These are phyloP conservation scores for Camellia japonica DNA, from an alignment of 148 eudicot genomes.

Conservation along the genomic window DNA sequence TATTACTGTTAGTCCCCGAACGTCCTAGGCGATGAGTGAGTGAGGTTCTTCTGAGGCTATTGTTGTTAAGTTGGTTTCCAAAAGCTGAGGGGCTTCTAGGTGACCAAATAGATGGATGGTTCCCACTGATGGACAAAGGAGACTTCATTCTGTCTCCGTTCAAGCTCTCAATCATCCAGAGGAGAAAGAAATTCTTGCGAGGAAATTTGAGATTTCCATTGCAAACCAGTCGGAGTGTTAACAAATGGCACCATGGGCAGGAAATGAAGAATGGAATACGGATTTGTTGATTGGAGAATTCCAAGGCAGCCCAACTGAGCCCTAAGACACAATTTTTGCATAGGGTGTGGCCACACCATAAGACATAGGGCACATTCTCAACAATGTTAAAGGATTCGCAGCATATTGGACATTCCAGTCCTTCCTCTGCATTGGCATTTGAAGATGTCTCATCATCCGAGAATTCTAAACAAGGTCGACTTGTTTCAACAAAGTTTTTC, in stretches of 20 bases:
- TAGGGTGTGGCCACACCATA: slow-evolving; percentile 83
- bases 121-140: slow-evolving; percentile 31
- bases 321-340: slow-evolving; percentile 74
- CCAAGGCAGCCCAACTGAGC: slow-evolving; percentile 50
- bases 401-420: slow-evolving; percentile 79
- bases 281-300: slow-evolving; percentile 51
- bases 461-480: slow-evolving; percentile 34
- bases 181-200: slow-evolving; percentile 70
- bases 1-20: slow-evolving; percentile 11
- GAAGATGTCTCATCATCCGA: slow-evolving; percentile 71
- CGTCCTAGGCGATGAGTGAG: slow-evolving; percentile 22
- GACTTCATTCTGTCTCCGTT: slow-evolving; percentile 62
- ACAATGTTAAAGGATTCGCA: slow-evolving; percentile 59
- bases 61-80: slow-evolving; percentile 23
- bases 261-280: slow-evolving; percentile 61
- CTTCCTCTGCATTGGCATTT: slow-evolving; percentile 56
- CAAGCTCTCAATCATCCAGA: slow-evolving; percentile 82
- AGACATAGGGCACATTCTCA: slow-evolving; percentile 60
- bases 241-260: slow-evolving; percentile 75
- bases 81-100: slow-evolving; percentile 38
- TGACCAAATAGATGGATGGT: slow-evolving; percentile 36
- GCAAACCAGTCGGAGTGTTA: slow-evolving; percentile 47
- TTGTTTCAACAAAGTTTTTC: slow-evolving; percentile 39
- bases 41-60: slow-evolving; percentile 26
- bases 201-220: slow-evolving; percentile 65